A percentile compares a stretch with the other conserved stretches of the same genome.
Evolutionary conservation across 106 monocot genomes (phyloP).

Genomic region (Iris macrosiphon): DNA sequence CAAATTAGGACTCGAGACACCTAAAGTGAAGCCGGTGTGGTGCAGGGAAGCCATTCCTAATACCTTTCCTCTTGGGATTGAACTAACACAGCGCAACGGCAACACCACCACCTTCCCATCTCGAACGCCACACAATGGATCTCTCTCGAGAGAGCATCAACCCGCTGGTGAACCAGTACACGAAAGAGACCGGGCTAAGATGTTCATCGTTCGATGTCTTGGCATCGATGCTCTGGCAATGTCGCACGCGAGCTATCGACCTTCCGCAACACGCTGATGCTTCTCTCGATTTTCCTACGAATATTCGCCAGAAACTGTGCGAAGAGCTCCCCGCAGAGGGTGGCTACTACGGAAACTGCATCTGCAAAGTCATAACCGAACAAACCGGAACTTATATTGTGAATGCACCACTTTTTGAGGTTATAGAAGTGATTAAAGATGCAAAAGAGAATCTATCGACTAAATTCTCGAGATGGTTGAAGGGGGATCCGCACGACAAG

Average conservation of each 20-base stretch:
- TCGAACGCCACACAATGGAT: conserved; percentile 2
- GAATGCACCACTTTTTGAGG: conserved; percentile 15
- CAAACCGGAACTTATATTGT: conserved; percentile 11
- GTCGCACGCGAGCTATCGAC: conserved; percentile 4
- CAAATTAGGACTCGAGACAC: conserved; percentile 10
- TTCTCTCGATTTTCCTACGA: conserved; percentile 12
- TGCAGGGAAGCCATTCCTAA: conserved; percentile 10
- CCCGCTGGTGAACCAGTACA: conserved; percentile 3
- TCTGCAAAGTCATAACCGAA: conserved; percentile 31
- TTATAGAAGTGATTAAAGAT: conserved; percentile 40
- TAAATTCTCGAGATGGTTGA: no score
- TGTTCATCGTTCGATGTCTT: conserved; percentile 26
- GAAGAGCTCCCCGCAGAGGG: conserved; percentile 5
- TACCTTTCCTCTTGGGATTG: no score
- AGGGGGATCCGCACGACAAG: no score
- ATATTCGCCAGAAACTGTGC: conserved; percentile 1
- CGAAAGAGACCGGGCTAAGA: neutral
- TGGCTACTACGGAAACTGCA: conserved; percentile 62
- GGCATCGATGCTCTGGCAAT: conserved; percentile 16
- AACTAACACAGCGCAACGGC: no score
- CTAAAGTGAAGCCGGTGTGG: conserved; percentile 10
- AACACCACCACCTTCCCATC: no score
- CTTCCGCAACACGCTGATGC: neutral
- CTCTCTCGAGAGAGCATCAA: conserved; percentile 1
- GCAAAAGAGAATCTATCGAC: conserved; percentile 36